These are phyloP conservation scores for Allantophomopsis lycopodina DNA, from an alignment of 2,329 filamentous ascomycete species.

Conservation along the genomic window DNA sequence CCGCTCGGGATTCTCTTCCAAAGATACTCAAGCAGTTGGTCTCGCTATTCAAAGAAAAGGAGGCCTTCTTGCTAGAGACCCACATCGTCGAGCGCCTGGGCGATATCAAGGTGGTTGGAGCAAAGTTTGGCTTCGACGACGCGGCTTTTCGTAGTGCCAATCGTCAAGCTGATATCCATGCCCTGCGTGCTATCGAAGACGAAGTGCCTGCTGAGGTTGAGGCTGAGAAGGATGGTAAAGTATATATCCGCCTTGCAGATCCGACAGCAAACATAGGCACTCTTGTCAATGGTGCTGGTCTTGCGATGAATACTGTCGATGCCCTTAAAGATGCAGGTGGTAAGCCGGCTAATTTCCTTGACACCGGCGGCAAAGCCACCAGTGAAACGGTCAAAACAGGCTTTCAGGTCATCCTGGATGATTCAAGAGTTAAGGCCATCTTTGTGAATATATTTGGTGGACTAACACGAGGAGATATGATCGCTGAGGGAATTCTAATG, in stretches of 20 bases:
- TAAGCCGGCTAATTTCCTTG: slow-evolving; percentile 68
- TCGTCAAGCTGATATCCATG: slow-evolving; percentile 48
- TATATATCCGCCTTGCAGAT: slow-evolving; percentile 53
- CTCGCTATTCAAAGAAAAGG: slow-evolving; percentile 46
- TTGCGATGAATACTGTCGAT: slow-evolving; percentile 87
- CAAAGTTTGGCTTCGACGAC: slow-evolving; percentile 55
- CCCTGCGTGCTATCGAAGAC: slow-evolving; percentile 32
- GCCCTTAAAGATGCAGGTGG: slow-evolving; percentile 57
- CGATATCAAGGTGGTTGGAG: slow-evolving; percentile 33
- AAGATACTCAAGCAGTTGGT: slow-evolving; percentile 38
- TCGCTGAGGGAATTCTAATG: slow-evolving; percentile 59
- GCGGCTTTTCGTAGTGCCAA: slow-evolving; percentile 48
- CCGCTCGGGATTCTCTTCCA: slow-evolving; percentile 27
- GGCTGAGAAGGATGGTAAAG: slow-evolving; percentile 59
- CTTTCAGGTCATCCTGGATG: slow-evolving; percentile 60
- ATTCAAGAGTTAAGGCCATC: slow-evolving; percentile 57
- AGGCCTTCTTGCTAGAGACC: slow-evolving; percentile 48
- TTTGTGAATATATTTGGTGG: slow-evolving; percentile 63
- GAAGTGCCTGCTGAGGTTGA: slow-evolving; percentile 44
- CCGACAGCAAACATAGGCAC: slow-evolving; percentile 57
- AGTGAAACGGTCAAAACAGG: slow-evolving; percentile 65
- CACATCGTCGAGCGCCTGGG: slow-evolving; percentile 26
- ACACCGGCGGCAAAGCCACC: slow-evolving; percentile 82
- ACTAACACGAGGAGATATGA: slow-evolving; percentile 56
- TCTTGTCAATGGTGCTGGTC: slow-evolving; percentile 76